Percentiles rank a stretch among this genome's conserved stretches.
Evolutionary conservation across 2,329 filamentous ascomycete species (phyloP).

Genomic region (Grosmannia penicillata): DNA sequence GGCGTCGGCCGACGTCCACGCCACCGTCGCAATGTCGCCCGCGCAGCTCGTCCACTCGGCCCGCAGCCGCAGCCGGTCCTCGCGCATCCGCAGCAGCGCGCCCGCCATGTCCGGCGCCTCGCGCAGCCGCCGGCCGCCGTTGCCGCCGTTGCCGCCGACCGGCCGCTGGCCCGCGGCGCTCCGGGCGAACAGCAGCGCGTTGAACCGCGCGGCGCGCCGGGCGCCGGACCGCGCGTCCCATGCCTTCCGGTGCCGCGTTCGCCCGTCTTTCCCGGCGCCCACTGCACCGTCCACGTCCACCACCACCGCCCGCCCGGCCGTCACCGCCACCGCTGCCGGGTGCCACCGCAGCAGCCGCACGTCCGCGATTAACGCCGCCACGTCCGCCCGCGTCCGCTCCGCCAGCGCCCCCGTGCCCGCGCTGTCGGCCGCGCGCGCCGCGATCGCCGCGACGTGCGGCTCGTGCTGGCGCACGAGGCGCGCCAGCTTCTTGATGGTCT

Average conservation of each 20-base stretch:
- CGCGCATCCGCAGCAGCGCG: slow-evolving; percentile 27
- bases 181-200: slow-evolving; percentile 30
- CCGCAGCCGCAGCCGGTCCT: slow-evolving; percentile 35
- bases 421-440: not conserved
- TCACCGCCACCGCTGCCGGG: not conserved
- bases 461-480: slow-evolving; percentile 1
- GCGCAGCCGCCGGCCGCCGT: slow-evolving; percentile 16
- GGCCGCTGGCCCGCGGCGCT: slow-evolving; percentile 30
- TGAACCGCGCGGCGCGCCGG: slow-evolving; percentile 17
- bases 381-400: slow-evolving; percentile 17
- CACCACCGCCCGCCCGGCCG: slow-evolving; percentile 14
- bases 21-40: slow-evolving; percentile 43
- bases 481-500: not conserved
- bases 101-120: slow-evolving; percentile 28
- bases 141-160: not conserved
- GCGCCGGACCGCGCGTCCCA: too few species aligned
- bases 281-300: too few species aligned
- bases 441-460: not conserved
- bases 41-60: slow-evolving; percentile 46
- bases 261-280: not conserved
- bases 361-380: slow-evolving; percentile 23
- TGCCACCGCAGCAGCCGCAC: slow-evolving; percentile 11
- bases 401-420: not conserved
- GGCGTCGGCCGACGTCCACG: slow-evolving; percentile 37
- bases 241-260: slow-evolving; percentile 14